Evolutionary conservation across 495 filamentous ascomycete species (phyloP).

Genomic region (Penicillium flavigenum): DNA sequence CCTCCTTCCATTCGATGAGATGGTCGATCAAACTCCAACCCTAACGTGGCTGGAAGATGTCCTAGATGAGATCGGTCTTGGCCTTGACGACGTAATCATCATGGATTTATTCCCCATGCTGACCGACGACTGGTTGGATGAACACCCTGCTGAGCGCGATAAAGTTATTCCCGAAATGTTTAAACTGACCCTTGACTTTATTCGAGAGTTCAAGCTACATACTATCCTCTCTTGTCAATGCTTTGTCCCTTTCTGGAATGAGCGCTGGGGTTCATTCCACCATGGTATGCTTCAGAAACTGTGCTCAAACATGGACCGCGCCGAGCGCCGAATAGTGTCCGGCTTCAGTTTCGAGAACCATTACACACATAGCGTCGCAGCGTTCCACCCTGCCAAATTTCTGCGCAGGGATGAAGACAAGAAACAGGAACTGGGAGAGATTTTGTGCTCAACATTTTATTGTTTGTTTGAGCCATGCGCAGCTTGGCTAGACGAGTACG

Average conservation of each 20-base stretch:
- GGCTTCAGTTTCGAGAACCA: neutral
- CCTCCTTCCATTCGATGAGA: neutral
- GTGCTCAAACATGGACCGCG: neutral
- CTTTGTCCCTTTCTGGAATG: neutral
- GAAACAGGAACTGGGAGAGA: too few relatives aligned
- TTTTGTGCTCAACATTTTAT: too few relatives aligned
- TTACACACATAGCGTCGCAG: too few relatives aligned
- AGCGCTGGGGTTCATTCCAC: neutral
- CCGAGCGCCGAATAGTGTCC: too few relatives aligned
- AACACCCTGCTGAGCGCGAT: neutral
- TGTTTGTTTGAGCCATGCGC: neutral
- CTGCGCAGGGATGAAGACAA: too few relatives aligned
- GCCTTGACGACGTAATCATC: neutral
- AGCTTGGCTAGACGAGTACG: neutral
- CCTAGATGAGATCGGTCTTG: neutral
- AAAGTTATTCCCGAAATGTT: neutral
- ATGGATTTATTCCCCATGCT: conserved; percentile 1
- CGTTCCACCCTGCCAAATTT: too few relatives aligned
- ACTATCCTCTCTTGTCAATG: conserved; percentile 1
- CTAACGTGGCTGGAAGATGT: neutral
- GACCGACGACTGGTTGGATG: neutral
- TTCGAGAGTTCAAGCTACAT: neutral
- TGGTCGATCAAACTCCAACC: neutral
- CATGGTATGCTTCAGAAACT: neutral
- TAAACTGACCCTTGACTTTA: neutral